Conservation (phyloP, 176 grass and related monocot species). For the Canna indica region DNA sequence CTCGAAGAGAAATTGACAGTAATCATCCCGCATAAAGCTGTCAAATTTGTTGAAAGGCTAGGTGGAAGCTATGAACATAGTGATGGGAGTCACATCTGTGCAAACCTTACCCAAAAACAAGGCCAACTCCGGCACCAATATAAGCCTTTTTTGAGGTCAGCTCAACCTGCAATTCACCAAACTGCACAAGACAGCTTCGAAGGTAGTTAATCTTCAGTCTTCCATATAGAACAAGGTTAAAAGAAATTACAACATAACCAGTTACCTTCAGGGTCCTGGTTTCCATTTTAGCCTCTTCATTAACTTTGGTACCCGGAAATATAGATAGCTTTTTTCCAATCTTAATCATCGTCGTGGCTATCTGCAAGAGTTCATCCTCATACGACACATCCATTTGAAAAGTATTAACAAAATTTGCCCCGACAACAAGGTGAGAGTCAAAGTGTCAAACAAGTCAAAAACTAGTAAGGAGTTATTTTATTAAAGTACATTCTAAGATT, state of each 20-base stretch:
- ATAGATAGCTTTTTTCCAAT: constrained; percentile 53
- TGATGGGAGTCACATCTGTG: neutral
- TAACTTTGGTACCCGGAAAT: constrained; percentile 33
- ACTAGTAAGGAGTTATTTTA: neutral
- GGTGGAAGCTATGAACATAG: neutral
- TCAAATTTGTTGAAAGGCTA: neutral
- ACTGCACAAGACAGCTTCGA: constrained; percentile 34
- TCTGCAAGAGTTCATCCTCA: constrained; percentile 30
- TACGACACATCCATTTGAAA: neutral
- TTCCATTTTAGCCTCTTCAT: constrained; percentile 46
- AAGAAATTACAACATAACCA: constrained; percentile 5
- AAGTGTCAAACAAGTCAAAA: constrained; percentile 5
- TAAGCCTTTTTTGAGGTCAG: constrained; percentile 54
- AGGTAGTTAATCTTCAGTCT: neutral
- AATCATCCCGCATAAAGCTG: neutral
- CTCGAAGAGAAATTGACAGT: neutral
- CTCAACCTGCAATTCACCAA: constrained; percentile 64
- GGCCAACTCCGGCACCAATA: constrained; percentile 52
- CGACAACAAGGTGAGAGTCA: neutral
- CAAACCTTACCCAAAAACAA: constrained; percentile 59
- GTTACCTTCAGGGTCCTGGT: constrained; percentile 63
- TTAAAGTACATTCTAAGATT: neutral
- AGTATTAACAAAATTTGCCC: neutral
- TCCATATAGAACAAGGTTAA: constrained; percentile 8
- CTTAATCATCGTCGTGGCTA: constrained; percentile 75